Evolutionary conservation across 1,284 basidiomycete genomes (phyloP).

Genomic region (Macrocystidia cucumis): DNA sequence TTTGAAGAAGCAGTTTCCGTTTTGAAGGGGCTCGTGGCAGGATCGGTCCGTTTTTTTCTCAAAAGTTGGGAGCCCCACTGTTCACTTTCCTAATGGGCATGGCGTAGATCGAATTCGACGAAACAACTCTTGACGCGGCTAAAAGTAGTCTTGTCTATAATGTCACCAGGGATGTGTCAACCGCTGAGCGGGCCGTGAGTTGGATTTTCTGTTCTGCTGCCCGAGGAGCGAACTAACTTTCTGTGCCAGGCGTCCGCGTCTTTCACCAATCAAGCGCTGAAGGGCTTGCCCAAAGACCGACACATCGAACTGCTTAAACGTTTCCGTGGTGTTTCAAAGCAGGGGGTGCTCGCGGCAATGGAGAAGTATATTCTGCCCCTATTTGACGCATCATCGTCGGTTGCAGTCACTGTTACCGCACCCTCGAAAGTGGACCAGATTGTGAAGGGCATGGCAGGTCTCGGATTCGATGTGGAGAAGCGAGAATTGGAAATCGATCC

Average conservation of each 20-base stretch:
- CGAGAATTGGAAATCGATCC: slow-evolving; percentile 63
- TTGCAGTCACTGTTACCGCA: slow-evolving; percentile 79
- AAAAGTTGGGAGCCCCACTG: neutral
- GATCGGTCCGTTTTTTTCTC: slow-evolving; percentile 53
- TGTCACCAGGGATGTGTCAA: slow-evolving; percentile 78
- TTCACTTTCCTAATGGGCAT: slow-evolving; percentile 6
- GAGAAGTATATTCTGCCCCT: slow-evolving; percentile 80
- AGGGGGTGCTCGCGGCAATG: slow-evolving; percentile 68
- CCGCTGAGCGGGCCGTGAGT: slow-evolving; percentile 76
- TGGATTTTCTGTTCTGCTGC: slow-evolving; percentile 1
- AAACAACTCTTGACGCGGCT: slow-evolving; percentile 83
- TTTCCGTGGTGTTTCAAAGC: slow-evolving; percentile 73
- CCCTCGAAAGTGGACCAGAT: slow-evolving; percentile 78
- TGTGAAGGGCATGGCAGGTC: slow-evolving; percentile 47
- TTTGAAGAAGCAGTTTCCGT: slow-evolving; percentile 79
- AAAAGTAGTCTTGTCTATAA: slow-evolving; percentile 88
- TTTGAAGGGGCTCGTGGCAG: slow-evolving; percentile 69
- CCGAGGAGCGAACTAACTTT: slow-evolving; percentile 4
- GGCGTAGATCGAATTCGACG: slow-evolving; percentile 73
- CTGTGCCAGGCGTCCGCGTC: slow-evolving; percentile 60
- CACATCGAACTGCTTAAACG: slow-evolving; percentile 72
- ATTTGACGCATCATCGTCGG: slow-evolving; percentile 74
- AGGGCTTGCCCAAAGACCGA: slow-evolving; percentile 68
- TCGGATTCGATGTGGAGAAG: slow-evolving; percentile 78
- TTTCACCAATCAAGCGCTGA: slow-evolving; percentile 84